Base-by-base conservation (phyloP, 345 rosid species). In the Populus davidiana region DNA sequence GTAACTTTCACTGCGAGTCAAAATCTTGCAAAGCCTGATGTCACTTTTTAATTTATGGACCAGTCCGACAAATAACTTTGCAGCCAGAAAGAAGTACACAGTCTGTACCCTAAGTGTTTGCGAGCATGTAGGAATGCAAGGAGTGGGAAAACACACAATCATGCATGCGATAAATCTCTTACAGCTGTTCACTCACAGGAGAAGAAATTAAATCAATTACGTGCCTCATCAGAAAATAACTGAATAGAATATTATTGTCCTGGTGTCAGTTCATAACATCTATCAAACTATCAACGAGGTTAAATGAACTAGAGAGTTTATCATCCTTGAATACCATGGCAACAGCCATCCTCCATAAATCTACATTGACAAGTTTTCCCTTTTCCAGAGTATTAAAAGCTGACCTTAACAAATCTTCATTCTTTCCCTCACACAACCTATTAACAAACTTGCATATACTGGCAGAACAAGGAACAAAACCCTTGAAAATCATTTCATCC, bases 401-500 rank as follows among this genome's bases (percentile, higher is more conserved):
- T 21, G 74, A 75, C 41, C 81, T 62, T 35, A 91, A 79, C 76
- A 83, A 78, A 39, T 87, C 81, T 73, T 70, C 27, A 72, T 86
- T 77, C 73, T 80, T 88, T 77, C 71, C 79, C 80, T 81, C 73
- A 77, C 85, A 84, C 70, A 93, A 84, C 63, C 74, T 77, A 17
- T 83, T 81, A 49, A 94, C 79, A 77, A 84, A 87, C 43, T 75
- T 79, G 56, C 47, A 36, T 67, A 86, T 47, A 52, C 85, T 83
- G 54, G 79, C 82, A 33, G 72, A 59, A 75, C 72, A 89, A 77
- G 98, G 98, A 36, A 68, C 69, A 79, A 85, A 91, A 6, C 92
- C 96, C 85, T 93, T 93, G 76, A 91, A 90, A 63, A 89, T 63
- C 98, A 95, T 93, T 86, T 91, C 99, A 66, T 93, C 94, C 85